Conservation (phyloP, 768 basidiomycete genomes). For the Punctularia strigosozonata region DNA sequence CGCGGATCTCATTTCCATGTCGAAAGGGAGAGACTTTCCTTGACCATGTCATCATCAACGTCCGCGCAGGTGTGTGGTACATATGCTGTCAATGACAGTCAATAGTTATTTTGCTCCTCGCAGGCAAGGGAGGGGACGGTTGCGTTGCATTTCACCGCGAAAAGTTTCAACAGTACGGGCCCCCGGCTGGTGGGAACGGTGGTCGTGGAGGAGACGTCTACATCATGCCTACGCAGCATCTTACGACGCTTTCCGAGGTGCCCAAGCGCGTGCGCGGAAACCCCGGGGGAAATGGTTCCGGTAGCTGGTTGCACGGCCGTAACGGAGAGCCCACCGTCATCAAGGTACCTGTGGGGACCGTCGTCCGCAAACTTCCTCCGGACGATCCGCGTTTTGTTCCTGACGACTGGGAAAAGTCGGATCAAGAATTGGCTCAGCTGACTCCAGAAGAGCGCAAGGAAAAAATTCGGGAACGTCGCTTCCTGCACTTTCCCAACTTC, state of each 20-base stretch:
- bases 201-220: conserved; percentile 85
- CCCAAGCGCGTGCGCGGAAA: conserved; percentile 55
- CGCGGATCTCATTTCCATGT: conserved; percentile 2
- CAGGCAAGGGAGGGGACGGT: conserved; percentile 83
- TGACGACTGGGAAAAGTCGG: conserved; percentile 68
- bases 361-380: conserved; percentile 64
- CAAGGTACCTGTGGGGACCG: conserved; percentile 81
- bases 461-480: conserved; percentile 53
- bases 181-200: conserved; percentile 90
- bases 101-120: not conserved
- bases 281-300: conserved; percentile 63
- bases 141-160: conserved; percentile 91
- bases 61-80: conserved; percentile 51
- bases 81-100: not conserved
- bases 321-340: conserved; percentile 63
- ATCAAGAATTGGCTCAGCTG: conserved; percentile 42
- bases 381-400: conserved; percentile 53
- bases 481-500: conserved; percentile 72
- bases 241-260: conserved; percentile 71
- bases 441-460: conserved; percentile 33
- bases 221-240: conserved; percentile 61
- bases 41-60: conserved; percentile 70
- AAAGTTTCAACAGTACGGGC: conserved; percentile 72
- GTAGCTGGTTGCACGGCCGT: conserved; percentile 80
- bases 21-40: conserved; percentile 69